Evolutionary conservation across 2,329 filamentous ascomycete genomes (phyloP).

Genomic region (Colletotrichum paranaense): DNA sequence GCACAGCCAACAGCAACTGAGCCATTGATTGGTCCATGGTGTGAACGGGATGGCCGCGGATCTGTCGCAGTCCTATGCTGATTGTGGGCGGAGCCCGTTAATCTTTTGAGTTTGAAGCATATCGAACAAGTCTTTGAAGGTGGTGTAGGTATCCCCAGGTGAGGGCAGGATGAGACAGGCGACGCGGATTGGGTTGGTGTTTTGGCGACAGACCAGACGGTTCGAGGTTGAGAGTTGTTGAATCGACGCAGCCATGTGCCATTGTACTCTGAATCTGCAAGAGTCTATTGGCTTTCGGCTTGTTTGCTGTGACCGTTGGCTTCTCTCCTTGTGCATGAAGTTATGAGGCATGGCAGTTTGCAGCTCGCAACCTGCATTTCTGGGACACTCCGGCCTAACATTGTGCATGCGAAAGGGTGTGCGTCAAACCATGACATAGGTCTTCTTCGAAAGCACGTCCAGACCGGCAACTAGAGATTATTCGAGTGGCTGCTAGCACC

Average conservation of each 20-base stretch:
- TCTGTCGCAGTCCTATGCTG: neutral
- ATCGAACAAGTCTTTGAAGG: conserved; percentile 8
- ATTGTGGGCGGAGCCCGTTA: neutral
- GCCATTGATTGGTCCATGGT: neutral
- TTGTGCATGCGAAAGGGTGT: conserved; percentile 10
- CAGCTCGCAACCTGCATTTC: conserved; percentile 16
- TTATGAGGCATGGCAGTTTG: conserved; percentile 23
- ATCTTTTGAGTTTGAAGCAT: conserved; percentile 25
- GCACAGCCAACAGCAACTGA: neutral
- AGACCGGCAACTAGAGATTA: neutral
- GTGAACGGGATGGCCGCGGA: neutral
- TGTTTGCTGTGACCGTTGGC: neutral
- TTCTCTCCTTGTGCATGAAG: neutral
- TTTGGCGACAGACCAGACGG: neutral
- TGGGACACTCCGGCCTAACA: conserved; percentile 14
- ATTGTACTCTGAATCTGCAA: neutral
- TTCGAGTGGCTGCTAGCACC: neutral
- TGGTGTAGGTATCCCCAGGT: neutral
- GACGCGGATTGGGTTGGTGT: neutral
- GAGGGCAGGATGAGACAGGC: neutral
- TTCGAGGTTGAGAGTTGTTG: neutral
- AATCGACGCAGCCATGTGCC: conserved; percentile 1
- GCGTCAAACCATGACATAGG: conserved; percentile 12
- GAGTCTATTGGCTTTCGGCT: neutral
- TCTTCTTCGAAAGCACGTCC: neutral